Evolutionary conservation across 305 asterid genomes (phyloP), one percentile per base, ranked within the genome.

Genomic region (Fraxinus sp.): DNA sequence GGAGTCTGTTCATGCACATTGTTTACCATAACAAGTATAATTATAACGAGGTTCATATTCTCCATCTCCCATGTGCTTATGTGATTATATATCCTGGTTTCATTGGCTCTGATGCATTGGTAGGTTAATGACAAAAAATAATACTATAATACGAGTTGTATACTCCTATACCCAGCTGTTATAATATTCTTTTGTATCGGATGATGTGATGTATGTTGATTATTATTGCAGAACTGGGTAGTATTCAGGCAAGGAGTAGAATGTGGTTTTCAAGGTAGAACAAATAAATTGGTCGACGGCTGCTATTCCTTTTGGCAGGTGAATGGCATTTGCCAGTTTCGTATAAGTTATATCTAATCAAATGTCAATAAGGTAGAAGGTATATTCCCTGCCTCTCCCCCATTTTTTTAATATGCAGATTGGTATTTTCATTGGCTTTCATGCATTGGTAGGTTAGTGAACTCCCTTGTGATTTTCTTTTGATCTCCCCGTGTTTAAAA

Each of bases 231-330:
- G 98, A 91, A 95, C 75, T 95, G 98, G 98, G 82, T 95, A 86
- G 97, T 89, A 52, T 93, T 91, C 86, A 90, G 93, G 90, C 98
- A 95, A 92, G 98, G 98, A 68, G 81, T 92, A 81, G 98, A 95
- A 86, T 93, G 93, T 81, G 98, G 98, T 79, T 93, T 95, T 87
- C 98, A 95, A 88, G 98, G 98, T 68, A 90, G 98, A 88, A 91
- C 98, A 84, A 95, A 95, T 85, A 95, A 95, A 86, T 86, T 95
- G 89, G 98, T 95, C 41, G 98, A 95, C 59, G 98, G 98, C 71
- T 95, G 98, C 91, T 95, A 95, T 89, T 95, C 98, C 30, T 95
- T 93, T 86, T 95, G 98, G 98, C 98, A 95, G 98, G 98, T 91
- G 83, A 88, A 62, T 75, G 77, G 46, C 78, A 62, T 81, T 71